Percentiles rank a stretch among this genome's conserved stretches.
Conservation (phyloP, 192 early-diverging fungal species). For the Ambispora gerdemannii region DNA sequence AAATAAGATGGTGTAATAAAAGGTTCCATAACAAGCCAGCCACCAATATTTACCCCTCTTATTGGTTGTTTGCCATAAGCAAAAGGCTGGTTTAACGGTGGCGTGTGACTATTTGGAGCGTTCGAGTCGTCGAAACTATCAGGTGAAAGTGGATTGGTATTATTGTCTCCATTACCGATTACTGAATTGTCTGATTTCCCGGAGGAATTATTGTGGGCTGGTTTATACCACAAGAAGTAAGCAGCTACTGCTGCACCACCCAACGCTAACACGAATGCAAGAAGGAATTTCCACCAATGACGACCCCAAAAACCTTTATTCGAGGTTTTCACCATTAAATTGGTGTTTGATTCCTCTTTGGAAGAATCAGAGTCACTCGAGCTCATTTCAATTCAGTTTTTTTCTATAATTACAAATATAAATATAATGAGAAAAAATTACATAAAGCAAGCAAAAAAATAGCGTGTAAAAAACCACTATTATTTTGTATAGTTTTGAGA, state of each 20-base stretch:
- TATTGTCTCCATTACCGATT: background rate
- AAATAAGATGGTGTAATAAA: constrained; percentile 53
- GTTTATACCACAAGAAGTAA: background rate
- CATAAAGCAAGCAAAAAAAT: too few species aligned
- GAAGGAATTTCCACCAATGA: background rate
- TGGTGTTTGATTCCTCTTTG: too few species aligned
- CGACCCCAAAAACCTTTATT: background rate
- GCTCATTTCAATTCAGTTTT: too few species aligned
- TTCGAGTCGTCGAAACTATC: constrained; percentile 30
- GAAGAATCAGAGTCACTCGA: too few species aligned
- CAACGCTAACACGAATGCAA: background rate
- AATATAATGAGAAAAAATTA: too few species aligned
- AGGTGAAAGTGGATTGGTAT: background rate
- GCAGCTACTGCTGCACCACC: background rate
- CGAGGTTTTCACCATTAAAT: background rate
- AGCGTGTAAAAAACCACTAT: too few species aligned
- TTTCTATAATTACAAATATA: too few species aligned
- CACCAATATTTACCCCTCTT: constrained; percentile 69
- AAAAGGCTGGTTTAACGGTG: constrained; percentile 43
- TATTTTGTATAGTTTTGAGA: too few species aligned
- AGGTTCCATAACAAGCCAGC: constrained; percentile 66
- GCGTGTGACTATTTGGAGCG: constrained; percentile 38
- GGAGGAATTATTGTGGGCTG: background rate
- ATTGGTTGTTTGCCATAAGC: constrained; percentile 43
- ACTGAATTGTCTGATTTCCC: background rate